Base-by-base conservation (phyloP, 495 filamentous ascomycete species). In the Aspergillus mulundensis region DNA sequence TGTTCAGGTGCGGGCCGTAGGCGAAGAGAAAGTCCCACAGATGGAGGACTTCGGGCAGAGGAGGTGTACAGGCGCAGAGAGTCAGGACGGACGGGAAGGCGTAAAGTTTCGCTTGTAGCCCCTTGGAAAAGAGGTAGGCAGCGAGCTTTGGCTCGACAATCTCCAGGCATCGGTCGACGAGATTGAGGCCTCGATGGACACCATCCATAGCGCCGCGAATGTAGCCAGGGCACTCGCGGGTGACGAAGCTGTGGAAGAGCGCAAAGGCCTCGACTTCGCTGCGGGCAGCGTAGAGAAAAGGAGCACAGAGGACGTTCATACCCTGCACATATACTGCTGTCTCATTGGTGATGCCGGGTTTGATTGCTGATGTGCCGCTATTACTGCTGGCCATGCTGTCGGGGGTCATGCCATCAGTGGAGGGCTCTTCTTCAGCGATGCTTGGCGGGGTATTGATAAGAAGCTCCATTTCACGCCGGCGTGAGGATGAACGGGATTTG, bases 11-110 rank as follows among this genome's bases (percentile, higher is more conserved):
- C 32, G 90, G 81, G 0, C 94, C 94, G 63, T 96, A 99, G 0
- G 94, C 92, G 66, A 99, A 91, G 12, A 97, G 76, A 61, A 99
- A 99, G 69, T 99, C 94, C 94, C 94, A 99, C n/a, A 97, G 79
- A 51, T 87, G 83, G 34, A 98, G 74, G 6, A 99, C 94, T 65
- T 99, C 93, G 0, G 92, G 94, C 34, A 99, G 69, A 3, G 94
- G 95, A n/a, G 95, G 95, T 20, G 95, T 97, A 62, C 94, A 97
- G 30, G 95, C 94, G 66, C 90, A 96, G 16, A 97, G 78, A 0
- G 94, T 99, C 36, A 97, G 77, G 0, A 99, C 94, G 10, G 90
- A 95, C 7, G 94, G 89, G 65, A 99, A 99, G n/a, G 91, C 95
- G 66, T 97, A 99, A 21, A 99, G 83, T 72, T 96, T 89, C 2